Conservation (phyloP, 1,139 yeast species). For the Lodderomyces elongisporus region DNA sequence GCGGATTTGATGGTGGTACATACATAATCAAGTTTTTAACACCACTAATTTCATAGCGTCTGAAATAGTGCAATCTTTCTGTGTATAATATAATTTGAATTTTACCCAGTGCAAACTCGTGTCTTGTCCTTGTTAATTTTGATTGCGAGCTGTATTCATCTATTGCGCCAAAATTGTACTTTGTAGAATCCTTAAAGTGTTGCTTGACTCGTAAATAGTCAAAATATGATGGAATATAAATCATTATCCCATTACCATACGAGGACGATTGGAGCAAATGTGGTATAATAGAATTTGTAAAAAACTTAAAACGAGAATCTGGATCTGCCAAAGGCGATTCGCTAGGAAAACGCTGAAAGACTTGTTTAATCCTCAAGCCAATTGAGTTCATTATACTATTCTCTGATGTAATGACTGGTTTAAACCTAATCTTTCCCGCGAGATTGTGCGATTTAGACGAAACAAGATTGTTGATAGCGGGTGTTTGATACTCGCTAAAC, state of each 20-base stretch:
- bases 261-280: slow-evolving; percentile 54
- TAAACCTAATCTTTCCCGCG: slow-evolving; percentile 61
- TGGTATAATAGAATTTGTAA: slow-evolving; percentile 70
- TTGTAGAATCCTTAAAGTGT: slow-evolving; percentile 61
- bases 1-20: slow-evolving; percentile 80
- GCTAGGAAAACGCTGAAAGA: slow-evolving; percentile 64
- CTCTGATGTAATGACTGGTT: slow-evolving; percentile 30
- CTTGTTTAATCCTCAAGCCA: slow-evolving; percentile 60
- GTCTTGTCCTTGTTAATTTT: slow-evolving; percentile 66
- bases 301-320: slow-evolving; percentile 73
- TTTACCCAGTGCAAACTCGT: slow-evolving; percentile 60
- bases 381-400: slow-evolving; percentile 48
- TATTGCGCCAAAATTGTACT: slow-evolving; percentile 56
- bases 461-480: slow-evolving; percentile 68
- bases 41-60: slow-evolving; percentile 83
- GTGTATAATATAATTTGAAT: slow-evolving; percentile 76
- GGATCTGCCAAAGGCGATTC: slow-evolving; percentile 63
- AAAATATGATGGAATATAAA: slow-evolving; percentile 81
- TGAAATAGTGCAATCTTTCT: slow-evolving; percentile 88
- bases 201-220: slow-evolving; percentile 80
- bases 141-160: slow-evolving; percentile 80
- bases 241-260: slow-evolving; percentile 67
- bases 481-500: slow-evolving; percentile 71
- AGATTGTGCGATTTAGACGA: slow-evolving; percentile 57
- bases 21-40: slow-evolving; percentile 79